Conservation (phyloP, 192 early-diverging fungal species). For the Linnemannia elongata region DNA sequence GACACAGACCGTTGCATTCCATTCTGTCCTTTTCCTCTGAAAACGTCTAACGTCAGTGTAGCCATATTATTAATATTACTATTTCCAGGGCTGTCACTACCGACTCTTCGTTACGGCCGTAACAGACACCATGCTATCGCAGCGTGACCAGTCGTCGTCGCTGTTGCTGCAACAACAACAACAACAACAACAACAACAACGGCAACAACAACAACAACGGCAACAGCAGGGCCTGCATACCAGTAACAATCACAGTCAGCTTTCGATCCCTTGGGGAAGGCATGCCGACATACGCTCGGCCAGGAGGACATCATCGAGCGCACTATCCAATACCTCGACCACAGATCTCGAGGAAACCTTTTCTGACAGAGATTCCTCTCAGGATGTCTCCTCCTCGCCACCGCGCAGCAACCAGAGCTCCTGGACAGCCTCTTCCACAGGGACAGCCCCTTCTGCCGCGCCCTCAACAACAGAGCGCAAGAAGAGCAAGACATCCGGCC, state of each 20-base stretch:
- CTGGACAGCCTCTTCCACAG: slow-evolving; percentile 32
- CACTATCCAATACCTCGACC: slow-evolving; percentile 48
- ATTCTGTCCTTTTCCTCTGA: not conserved
- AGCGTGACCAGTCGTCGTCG: not conserved
- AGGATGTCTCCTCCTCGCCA: slow-evolving; percentile 44
- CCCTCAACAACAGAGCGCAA: not conserved
- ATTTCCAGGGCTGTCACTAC: not conserved
- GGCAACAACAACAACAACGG: slow-evolving; percentile 3
- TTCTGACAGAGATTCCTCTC: slow-evolving; percentile 43
- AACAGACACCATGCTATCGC: slow-evolving; percentile 1
- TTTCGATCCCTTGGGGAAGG: slow-evolving; percentile 38
- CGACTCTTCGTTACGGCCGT: not conserved
- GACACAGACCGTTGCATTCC: not conserved
- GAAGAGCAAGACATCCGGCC: slow-evolving; percentile 38
- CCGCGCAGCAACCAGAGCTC: slow-evolving; percentile 50
- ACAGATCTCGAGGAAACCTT: slow-evolving; percentile 48
- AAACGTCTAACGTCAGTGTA: not conserved
- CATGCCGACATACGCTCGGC: slow-evolving; percentile 25
- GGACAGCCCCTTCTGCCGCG: slow-evolving; percentile 6
- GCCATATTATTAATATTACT: not conserved
- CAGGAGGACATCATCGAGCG: slow-evolving; percentile 40
- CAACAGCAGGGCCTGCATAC: not conserved
- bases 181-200: slow-evolving; percentile 15
- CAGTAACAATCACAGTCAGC: slow-evolving; percentile 20
- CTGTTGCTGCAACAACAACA: slow-evolving; percentile 2